Base-by-base conservation (phyloP, 306 rosid species). In the Cercis canadensis region DNA sequence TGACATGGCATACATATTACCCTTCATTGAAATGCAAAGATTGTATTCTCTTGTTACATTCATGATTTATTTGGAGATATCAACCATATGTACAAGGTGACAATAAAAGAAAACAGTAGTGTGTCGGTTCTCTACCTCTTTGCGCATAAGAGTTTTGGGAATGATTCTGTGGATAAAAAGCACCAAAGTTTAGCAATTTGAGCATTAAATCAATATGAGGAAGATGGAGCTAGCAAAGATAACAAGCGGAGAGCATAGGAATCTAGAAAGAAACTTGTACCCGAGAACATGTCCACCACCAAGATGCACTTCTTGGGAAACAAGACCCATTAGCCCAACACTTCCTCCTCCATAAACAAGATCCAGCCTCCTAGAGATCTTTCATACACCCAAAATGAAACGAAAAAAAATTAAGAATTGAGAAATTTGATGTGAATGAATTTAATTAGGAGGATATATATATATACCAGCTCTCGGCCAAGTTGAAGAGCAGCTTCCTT, bases 271-370 rank as follows among this genome's bases (percentile, higher is more conserved):
- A 33, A 13, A 29, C 5, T 14, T 21, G 39, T 67, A 76, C 81
- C 81, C 81, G 4, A 76, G 19, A 36, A 76, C 81, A 61, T 76
- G 70, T 43, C 81, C 71, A 8, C 81, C 81, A 53, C 76, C 81
- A n/a, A 60, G 19, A 29, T 76, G 76, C 11, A 76, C 81, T 67
- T 69, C 76, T n/a, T 53, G 70, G 21, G 81, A 69, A 54, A 76
- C 71, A 18, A 76, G 21, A 8, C 81, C 81, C 81, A 76, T 76
- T 36, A 76, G 46, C 2, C 81, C 81, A 32, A 76, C 36, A 18
- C 81, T 76, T 61, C 58, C 76, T 62, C 57, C 81, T 69, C 1
- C 80, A 21, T 76, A 76, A 59, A 76, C 80, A 17, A 76, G 75
- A 68, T 60, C 75, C 70, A 76, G 50, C 51, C 76, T 62, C 50